Evolutionary conservation across 495 filamentous ascomycete genomes (phyloP), one percentile per base, ranked within the genome.

Genomic region (Podospora conica): DNA sequence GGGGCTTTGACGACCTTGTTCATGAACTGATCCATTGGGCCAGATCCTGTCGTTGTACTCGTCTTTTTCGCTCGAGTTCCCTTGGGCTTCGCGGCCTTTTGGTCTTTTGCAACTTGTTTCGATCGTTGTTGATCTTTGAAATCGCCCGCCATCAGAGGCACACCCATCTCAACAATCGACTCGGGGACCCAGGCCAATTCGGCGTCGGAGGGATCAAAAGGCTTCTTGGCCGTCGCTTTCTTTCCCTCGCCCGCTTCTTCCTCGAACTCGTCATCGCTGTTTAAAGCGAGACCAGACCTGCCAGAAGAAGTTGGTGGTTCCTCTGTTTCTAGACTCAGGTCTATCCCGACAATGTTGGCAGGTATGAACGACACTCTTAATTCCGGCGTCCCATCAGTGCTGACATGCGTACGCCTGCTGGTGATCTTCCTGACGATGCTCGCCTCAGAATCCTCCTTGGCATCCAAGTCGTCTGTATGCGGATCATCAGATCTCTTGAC

Each of bases 341-440:
- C 87, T 58, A 97, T 77, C 3, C 85, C 84, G 24, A 97, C 90
- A 33, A 98, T 81, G 29, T 91, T 85, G 1, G 83, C 81, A 0
- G 95, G 96, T 23, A 88, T 78, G 69, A 89, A 96, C 9, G 89
- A 87, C 56, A 97, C 71, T 18, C 93, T 88, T 7, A 96, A 69
- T 68, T 98, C 94, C 3, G 85, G 83, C 2, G 85, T 82, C 10
- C 84, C 87, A 70, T 95, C 96, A 0, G 89, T 94, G 56, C 83
- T 87, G 65, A 84, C 83, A 74, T 93, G 93, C 40, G 79, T 77
- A 29, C 95, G 79, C 60, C 79, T 84, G 24, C 83, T 88, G 66
- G 88, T 87, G 3, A 97, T 83, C 8, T 81, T 82, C 53, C 76
- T 80, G 0, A 91, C 81, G 0, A 91, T 66, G 25, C 73, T 68